Evolutionary conservation across 768 basidiomycete genomes (phyloP).

Genomic region (Tephrocybe sp.): DNA sequence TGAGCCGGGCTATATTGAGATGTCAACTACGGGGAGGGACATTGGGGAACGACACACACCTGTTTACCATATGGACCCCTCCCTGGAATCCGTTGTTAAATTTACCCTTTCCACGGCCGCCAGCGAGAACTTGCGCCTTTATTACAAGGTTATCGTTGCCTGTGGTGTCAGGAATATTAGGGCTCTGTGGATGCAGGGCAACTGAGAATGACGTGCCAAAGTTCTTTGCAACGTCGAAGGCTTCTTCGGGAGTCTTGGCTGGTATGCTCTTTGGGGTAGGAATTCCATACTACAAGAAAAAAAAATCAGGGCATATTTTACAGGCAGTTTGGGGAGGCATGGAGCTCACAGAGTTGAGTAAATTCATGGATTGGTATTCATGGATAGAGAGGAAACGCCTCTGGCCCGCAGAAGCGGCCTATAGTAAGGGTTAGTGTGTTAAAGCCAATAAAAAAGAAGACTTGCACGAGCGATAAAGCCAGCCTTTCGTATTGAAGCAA

Average conservation of each 20-base stretch:
- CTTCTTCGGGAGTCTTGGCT: conserved; percentile 88
- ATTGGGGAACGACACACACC: conserved; percentile 40
- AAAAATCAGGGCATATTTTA: conserved; percentile 3
- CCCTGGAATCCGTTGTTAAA: conserved; percentile 96
- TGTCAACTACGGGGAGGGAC: conserved; percentile 1
- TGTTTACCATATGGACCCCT: conserved; percentile 92
- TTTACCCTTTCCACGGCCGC: conserved; percentile 96
- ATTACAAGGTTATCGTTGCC: conserved; percentile 83
- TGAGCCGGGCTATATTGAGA: conserved; percentile 64
- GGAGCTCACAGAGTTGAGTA: conserved; percentile 81
- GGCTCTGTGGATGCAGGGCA: conserved; percentile 7
- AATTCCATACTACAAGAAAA: conserved; percentile 73
- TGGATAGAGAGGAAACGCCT: conserved; percentile 94
- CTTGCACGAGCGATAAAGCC: conserved; percentile 62
- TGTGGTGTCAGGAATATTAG: conserved; percentile 28
- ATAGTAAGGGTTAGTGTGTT: conserved; percentile 8
- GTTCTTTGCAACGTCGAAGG: conserved; percentile 81
- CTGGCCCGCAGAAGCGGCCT: conserved; percentile 77
- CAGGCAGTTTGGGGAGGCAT: background rate
- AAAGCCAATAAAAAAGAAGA: conserved; percentile 7
- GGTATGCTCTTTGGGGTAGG: conserved; percentile 89
- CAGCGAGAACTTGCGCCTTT: conserved; percentile 98
- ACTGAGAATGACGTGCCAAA: conserved; percentile 57
- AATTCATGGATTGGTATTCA: conserved; percentile 94
- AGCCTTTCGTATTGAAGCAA: conserved; percentile 64